Conservation (phyloP, 1,284 basidiomycete species). For the Marasmius oreades region DNA sequence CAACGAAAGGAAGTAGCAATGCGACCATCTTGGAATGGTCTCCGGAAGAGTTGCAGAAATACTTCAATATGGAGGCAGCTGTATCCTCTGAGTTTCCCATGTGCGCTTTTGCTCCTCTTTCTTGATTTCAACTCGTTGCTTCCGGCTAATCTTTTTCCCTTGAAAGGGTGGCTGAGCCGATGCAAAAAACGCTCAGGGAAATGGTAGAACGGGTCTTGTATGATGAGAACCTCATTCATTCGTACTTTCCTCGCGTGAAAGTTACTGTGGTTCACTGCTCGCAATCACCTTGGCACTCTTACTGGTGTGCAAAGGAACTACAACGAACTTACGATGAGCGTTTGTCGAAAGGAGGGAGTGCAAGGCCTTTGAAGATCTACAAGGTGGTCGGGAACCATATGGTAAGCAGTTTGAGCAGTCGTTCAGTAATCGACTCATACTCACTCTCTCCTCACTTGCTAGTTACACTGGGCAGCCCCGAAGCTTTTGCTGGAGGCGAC, state of each 20-base stretch:
- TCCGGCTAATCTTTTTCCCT: neutral
- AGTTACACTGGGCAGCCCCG: neutral
- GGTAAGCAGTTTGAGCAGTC: neutral
- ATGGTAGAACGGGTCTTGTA: conserved; percentile 4
- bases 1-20: neutral
- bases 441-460: too few relatives aligned
- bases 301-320: conserved; percentile 6
- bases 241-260: conserved; percentile 8
- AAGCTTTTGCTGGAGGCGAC: neutral
- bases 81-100: neutral
- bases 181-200: conserved; percentile 6
- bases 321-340: neutral
- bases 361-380: neutral
- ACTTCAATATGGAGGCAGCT: neutral
- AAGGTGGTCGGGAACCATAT: conserved; percentile 10
- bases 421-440: neutral
- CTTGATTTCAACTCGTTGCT: neutral
- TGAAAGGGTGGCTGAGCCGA: neutral
- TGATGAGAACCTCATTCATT: neutral
- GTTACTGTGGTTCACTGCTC: conserved; percentile 4
- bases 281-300: conserved; percentile 1
- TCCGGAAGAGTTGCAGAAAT: neutral
- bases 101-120: neutral
- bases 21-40: neutral
- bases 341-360: neutral